phyloP scores from a whole-genome alignment of 495 filamentous ascomycete genomes.

The Wilcoxina mikolae region DNA sequence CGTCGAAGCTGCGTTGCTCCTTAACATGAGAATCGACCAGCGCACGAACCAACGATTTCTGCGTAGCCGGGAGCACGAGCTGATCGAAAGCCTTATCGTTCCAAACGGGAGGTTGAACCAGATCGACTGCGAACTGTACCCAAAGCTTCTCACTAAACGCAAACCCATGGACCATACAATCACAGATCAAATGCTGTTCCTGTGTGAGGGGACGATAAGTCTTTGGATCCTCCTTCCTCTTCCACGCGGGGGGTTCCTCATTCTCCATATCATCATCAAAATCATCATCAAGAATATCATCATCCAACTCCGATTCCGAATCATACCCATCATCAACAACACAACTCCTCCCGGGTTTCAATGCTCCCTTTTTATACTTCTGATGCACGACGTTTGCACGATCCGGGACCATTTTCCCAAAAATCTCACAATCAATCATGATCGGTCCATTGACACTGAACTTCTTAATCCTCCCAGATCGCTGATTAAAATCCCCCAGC shows the following conservation, averaged over 20 bases:
- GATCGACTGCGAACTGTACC: slow-evolving; percentile 28
- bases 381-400: not conserved
- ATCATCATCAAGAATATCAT: not conserved
- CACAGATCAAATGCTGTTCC: slow-evolving; percentile 25
- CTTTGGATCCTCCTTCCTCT: not conserved
- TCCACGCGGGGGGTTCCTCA: not conserved
- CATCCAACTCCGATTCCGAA: not conserved
- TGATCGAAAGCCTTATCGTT: slow-evolving; percentile 41
- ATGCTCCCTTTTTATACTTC: not conserved
- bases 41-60: slow-evolving; percentile 41
- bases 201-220: slow-evolving; percentile 11
- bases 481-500: not conserved
- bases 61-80: slow-evolving; percentile 38
- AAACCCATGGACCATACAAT: slow-evolving; percentile 27
- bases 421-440: slow-evolving; percentile 37
- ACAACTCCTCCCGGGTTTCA: not conserved
- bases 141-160: slow-evolving; percentile 29
- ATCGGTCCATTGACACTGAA: slow-evolving; percentile 34
- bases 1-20: slow-evolving; percentile 29
- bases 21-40: slow-evolving; percentile 36
- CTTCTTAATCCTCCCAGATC: not conserved
- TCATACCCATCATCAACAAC: not conserved
- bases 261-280: not conserved
- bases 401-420: slow-evolving; percentile 11
- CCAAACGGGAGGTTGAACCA: slow-evolving; percentile 36